phyloP scores from a whole-genome alignment of 371 early-diverging fungal genomes.

The Syncephalastrum sp. region DNA sequence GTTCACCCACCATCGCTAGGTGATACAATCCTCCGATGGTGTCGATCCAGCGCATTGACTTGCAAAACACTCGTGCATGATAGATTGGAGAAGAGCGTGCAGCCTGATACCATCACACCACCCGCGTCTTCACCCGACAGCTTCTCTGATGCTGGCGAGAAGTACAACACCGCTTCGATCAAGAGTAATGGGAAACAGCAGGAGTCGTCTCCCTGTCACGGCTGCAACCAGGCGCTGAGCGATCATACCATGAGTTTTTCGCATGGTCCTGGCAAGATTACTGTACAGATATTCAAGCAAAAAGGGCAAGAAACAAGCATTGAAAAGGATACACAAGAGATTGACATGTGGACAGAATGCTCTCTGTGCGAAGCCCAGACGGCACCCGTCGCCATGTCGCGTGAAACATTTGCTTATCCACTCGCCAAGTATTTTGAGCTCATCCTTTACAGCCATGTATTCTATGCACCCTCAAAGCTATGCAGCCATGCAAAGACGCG shows the following conservation, averaged over 20 bases:
- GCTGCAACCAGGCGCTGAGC: conserved; percentile 47
- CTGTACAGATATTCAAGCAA: conserved; percentile 13
- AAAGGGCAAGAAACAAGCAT: conserved; percentile 23
- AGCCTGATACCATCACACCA: not conserved
- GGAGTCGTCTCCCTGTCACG: conserved; percentile 8
- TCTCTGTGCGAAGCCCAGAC: conserved; percentile 43
- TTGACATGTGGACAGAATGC: conserved; percentile 53
- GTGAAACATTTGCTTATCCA: conserved; percentile 46
- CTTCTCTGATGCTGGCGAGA: not conserved
- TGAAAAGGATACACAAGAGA: conserved; percentile 6
- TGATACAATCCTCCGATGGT: conserved; percentile 50
- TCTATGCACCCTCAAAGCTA: conserved; percentile 33
- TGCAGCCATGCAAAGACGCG: conserved; percentile 38
- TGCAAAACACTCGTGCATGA: conserved; percentile 27
- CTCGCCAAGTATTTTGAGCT: conserved; percentile 69
- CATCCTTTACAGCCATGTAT: conserved; percentile 49
- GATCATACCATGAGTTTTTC: conserved; percentile 56
- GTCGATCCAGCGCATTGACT: conserved; percentile 26
- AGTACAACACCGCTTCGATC: not conserved
- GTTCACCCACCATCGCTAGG: conserved; percentile 25
- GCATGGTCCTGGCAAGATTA: conserved; percentile 53
- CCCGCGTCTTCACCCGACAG: conserved; percentile 1
- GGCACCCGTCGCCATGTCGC: conserved; percentile 31
- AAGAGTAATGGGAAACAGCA: conserved; percentile 1
- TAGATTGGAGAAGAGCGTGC: conserved; percentile 1